These are phyloP conservation scores for Sequoiadendron giganteum DNA, from an alignment of 75 land plant species.

Conservation along the genomic window DNA sequence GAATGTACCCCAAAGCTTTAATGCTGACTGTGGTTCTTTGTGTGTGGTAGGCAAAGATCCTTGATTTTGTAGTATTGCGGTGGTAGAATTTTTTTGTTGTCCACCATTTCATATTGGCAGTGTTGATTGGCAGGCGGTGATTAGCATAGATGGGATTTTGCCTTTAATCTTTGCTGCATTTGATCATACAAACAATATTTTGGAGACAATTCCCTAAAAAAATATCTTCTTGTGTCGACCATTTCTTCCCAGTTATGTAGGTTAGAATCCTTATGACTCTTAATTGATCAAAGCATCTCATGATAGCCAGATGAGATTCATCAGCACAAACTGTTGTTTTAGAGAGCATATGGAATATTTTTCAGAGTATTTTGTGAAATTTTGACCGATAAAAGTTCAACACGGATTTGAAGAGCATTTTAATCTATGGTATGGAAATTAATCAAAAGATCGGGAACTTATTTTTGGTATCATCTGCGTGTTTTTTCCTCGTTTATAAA, in stretches of 20 bases:
- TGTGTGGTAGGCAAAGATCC: neutral
- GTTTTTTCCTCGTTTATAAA: neutral
- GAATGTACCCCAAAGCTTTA: neutral
- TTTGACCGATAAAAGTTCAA: neutral
- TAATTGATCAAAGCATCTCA: neutral
- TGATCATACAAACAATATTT: neutral
- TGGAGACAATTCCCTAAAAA: neutral
- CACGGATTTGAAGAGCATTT: neutral
- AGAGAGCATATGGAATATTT: neutral
- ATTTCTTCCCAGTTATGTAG: too few species aligned
- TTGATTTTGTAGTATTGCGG: neutral
- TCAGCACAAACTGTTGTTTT: neutral
- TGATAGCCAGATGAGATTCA: neutral
- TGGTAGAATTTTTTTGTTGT: neutral
- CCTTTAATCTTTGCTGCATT: neutral
- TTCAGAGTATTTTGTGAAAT: neutral
- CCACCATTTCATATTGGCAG: neutral
- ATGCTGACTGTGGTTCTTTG: neutral
- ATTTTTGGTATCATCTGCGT: neutral
- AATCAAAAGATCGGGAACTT: neutral
- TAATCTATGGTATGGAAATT: neutral
- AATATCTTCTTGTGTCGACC: neutral
- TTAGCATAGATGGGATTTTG: neutral
- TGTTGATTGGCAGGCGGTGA: neutral
- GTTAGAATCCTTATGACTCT: neutral